A percentile compares a stretch with the other conserved stretches of the same genome.
phyloP scores from a whole-genome alignment of 768 basidiomycete species.

The Boletellus ananas region DNA sequence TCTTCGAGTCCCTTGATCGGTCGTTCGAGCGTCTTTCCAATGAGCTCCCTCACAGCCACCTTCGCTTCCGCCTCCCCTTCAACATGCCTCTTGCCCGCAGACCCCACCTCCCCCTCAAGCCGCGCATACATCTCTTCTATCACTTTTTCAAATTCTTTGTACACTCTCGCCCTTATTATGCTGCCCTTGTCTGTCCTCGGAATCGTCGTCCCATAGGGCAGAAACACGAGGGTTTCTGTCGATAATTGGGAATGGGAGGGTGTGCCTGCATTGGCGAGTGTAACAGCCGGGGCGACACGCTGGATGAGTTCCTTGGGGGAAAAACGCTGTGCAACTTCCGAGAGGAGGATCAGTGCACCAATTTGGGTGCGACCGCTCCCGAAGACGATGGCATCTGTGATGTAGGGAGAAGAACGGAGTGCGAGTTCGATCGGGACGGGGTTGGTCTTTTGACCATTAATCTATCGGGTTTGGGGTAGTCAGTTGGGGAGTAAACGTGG shows the following conservation, averaged over 20 bases:
- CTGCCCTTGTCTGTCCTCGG: slow-evolving; percentile 51
- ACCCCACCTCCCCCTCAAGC: slow-evolving; percentile 40
- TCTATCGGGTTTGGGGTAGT: slow-evolving; percentile 29
- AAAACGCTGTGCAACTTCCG: slow-evolving; percentile 33
- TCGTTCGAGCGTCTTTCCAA: slow-evolving; percentile 20
- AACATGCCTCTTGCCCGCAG: slow-evolving; percentile 16
- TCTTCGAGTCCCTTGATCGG: slow-evolving; percentile 15
- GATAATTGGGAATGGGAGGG: slow-evolving; percentile 51
- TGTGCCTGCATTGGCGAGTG: slow-evolving; percentile 47
- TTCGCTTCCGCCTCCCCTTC: slow-evolving; percentile 11
- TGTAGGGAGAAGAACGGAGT: slow-evolving; percentile 44
- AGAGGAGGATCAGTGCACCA: slow-evolving; percentile 49
- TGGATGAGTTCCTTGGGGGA: slow-evolving; percentile 26
- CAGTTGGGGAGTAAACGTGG: background rate
- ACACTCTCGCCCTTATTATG: slow-evolving; percentile 47
- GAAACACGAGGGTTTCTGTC: slow-evolving; percentile 47
- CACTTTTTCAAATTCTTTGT: slow-evolving; percentile 44
- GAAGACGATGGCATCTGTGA: slow-evolving; percentile 54
- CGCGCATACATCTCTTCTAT: slow-evolving; percentile 40
- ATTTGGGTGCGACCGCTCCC: slow-evolving; percentile 47
- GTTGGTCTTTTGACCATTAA: slow-evolving; percentile 53
- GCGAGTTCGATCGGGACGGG: slow-evolving; percentile 52
- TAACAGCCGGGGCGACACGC: slow-evolving; percentile 42
- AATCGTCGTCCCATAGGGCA: slow-evolving; percentile 45
- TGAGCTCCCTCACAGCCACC: slow-evolving; percentile 12